Evolutionary conservation across 2,329 filamentous ascomycete genomes (phyloP).

Genomic region (Fusarium succisae): DNA sequence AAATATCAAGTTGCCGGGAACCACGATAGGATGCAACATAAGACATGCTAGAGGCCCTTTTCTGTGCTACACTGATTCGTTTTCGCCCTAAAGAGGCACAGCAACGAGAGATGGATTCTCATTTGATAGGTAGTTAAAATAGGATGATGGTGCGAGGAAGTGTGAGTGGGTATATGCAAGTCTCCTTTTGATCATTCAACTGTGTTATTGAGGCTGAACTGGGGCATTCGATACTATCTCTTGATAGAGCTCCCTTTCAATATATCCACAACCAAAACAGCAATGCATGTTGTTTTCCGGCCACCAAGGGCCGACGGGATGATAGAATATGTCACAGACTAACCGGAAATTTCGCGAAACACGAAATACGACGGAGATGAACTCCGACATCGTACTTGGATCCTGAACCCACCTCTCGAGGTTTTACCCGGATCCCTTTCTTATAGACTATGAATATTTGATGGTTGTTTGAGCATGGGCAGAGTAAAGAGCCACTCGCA

Average conservation of each 20-base stretch:
- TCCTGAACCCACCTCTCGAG: neutral
- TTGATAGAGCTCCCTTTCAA: neutral
- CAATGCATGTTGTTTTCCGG: neutral
- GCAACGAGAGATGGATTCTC: neutral
- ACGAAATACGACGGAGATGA: neutral
- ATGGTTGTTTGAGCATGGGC: neutral
- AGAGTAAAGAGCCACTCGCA: neutral
- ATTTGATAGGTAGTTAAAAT: neutral
- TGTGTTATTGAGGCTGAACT: neutral
- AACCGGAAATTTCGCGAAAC: neutral
- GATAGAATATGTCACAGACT: neutral
- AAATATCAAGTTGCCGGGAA: neutral
- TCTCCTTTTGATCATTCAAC: constrained; percentile 1
- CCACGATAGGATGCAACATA: neutral
- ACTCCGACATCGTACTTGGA: neutral
- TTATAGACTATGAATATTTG: neutral
- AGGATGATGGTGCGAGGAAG: constrained; percentile 19
- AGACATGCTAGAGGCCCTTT: neutral
- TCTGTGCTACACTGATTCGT: neutral
- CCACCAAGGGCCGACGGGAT: neutral
- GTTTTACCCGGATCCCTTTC: neutral
- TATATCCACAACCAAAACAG: neutral
- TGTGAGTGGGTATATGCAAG: constrained; percentile 10
- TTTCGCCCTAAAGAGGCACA: neutral
- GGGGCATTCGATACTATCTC: neutral